Conservation (phyloP, 2,329 filamentous ascomycete species). For the Zasmidium angulare region DNA sequence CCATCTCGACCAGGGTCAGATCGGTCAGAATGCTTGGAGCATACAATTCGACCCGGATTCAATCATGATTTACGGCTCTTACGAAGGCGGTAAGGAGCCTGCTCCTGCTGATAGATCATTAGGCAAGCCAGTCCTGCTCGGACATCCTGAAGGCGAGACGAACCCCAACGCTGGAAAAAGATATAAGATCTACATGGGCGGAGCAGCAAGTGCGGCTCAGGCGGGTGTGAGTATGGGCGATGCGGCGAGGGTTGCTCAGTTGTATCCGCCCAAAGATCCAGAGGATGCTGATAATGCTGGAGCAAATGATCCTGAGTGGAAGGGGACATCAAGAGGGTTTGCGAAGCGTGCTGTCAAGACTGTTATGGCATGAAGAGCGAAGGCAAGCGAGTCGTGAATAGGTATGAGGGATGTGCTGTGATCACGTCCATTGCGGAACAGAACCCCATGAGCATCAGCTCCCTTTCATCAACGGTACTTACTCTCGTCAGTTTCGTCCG, state of each 20-base stretch:
- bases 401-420: no score
- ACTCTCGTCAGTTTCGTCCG: no score
- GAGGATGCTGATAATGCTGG: not conserved
- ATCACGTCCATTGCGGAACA: no score
- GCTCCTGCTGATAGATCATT: not conserved
- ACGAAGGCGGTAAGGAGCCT: not conserved
- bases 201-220: not conserved
- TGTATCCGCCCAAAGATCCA: not conserved
- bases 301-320: not conserved
- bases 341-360: not conserved
- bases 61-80: constrained; percentile 1
- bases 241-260: not conserved
- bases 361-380: not conserved
- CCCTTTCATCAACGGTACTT: no score
- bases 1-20: not conserved
- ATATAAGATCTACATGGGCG: not conserved
- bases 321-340: not conserved
- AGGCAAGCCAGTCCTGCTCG: not conserved
- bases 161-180: not conserved
- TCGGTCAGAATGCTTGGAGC: not conserved
- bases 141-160: not conserved
- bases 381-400: no score
- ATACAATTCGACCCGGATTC: constrained; percentile 1
- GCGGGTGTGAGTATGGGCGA: not conserved
- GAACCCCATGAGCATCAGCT: no score